A percentile compares a stretch with the other conserved stretches of the same genome.
phyloP scores from a whole-genome alignment of 2,329 filamentous ascomycete genomes.

The Fusarium duplospermum region DNA sequence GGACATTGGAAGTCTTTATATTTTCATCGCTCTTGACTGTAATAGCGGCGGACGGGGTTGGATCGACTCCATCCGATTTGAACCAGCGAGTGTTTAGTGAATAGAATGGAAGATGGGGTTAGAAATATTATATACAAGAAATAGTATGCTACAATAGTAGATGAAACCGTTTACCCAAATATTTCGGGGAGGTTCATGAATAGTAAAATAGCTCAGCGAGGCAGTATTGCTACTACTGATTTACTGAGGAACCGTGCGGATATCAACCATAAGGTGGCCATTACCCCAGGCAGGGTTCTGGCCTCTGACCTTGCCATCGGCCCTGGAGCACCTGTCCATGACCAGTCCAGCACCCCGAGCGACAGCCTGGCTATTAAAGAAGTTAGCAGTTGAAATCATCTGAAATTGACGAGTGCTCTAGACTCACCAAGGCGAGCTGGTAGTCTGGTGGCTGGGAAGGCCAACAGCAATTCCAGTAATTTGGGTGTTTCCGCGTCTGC shows the following conservation, averaged over 20 bases:
- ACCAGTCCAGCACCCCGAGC: constrained; percentile 18
- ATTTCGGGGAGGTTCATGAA: no score
- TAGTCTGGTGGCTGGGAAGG: background rate
- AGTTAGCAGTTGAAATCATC: background rate
- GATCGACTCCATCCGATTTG: background rate
- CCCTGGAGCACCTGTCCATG: constrained; percentile 13
- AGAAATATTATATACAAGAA: background rate
- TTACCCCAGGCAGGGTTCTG: constrained; percentile 24
- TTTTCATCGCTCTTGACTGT: background rate
- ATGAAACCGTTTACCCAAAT: background rate
- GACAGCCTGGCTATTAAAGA: constrained; percentile 8
- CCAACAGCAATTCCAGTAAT: constrained; percentile 6
- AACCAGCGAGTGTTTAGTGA: background rate
- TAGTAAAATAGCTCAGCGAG: no score
- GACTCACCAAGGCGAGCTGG: constrained; percentile 17
- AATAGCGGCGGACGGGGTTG: background rate
- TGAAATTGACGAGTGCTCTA: background rate
- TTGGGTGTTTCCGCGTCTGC: constrained; percentile 23
- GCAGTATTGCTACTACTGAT: background rate
- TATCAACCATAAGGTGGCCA: constrained; percentile 17
- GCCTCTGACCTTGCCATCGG: constrained; percentile 18
- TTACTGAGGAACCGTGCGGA: constrained; percentile 7
- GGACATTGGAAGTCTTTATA: background rate
- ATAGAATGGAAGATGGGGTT: background rate
- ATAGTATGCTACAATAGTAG: background rate